Evolutionary conservation across 495 filamentous ascomycete genomes (phyloP), one percentile per base, ranked within the genome.

Genomic region (Rostrohypoxylon terebratum): DNA sequence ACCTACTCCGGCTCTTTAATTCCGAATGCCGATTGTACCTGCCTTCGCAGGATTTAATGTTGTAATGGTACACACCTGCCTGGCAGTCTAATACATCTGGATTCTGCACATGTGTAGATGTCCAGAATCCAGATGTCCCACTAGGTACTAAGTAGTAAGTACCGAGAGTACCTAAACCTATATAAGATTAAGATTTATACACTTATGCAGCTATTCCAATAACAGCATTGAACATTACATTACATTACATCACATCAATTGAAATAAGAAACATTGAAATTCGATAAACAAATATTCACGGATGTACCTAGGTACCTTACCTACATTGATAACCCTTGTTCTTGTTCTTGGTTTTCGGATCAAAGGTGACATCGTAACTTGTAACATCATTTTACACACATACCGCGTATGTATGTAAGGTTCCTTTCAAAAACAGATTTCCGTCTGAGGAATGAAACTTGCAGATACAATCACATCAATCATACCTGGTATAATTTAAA

Each of bases 1-100:
- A 48, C 23, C 48, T 31, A 31, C 48, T 53, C 11, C 48, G 53
- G 53, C n/a, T 57, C 11, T 57, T 57, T 57, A 20, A 34, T 59
- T 59, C 55, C 55, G 55, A 59, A 59, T 42, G 55, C 55, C 55
- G 55, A 59, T 42, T 42, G 55, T 42, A 59, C 51, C 51, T 55
- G 51, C 51, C 51, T 55, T 55, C 21, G 14, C n/a, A 53, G 21
- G 47, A 51, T 51, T n/a, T 7, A 31, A 9, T 9, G 10, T 31
- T 31, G n/a, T 31, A n/a, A 53, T 53, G 4, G 23, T 11, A n/a
- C n/a, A n/a, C n/a, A n/a, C n/a, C n/a, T n/a, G n/a, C n/a, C n/a
- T n/a, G n/a, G n/a, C n/a, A 9, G 25, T 23, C 23, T 7, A 23
- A 13, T 23, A 50, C 9, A n/a, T 23, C 11, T 50, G 5, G 8